These are phyloP conservation scores for Echria macrotheca DNA, from an alignment of 495 filamentous ascomycete species.

Conservation along the genomic window DNA sequence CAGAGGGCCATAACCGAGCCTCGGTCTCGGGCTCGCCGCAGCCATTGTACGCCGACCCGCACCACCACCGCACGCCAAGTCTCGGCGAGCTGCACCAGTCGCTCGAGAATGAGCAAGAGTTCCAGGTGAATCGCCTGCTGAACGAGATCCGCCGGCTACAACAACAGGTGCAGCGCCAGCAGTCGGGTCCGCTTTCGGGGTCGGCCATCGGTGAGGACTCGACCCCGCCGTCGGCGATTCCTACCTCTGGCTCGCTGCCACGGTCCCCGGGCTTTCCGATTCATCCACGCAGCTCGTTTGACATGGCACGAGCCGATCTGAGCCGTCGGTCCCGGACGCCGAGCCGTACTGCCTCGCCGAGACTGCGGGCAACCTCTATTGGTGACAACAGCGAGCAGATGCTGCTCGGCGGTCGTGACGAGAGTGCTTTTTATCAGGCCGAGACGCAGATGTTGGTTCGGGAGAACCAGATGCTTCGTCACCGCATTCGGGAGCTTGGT, in stretches of 20 bases:
- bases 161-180: slow-evolving; percentile 61
- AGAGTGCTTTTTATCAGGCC: slow-evolving; percentile 84
- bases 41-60: slow-evolving; percentile 49
- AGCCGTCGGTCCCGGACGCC: slow-evolving; percentile 51
- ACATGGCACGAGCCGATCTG: slow-evolving; percentile 50
- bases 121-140: slow-evolving; percentile 88
- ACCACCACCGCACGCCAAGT: slow-evolving; percentile 64
- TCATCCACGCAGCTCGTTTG: slow-evolving; percentile 51
- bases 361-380: slow-evolving; percentile 50
- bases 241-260: slow-evolving; percentile 35
- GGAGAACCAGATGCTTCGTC: slow-evolving; percentile 90
- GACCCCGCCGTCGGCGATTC: slow-evolving; percentile 23
- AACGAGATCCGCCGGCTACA: slow-evolving; percentile 87
- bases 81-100: slow-evolving; percentile 95
- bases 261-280: slow-evolving; percentile 50
- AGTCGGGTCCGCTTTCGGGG: slow-evolving; percentile 36
- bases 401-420: slow-evolving; percentile 56
- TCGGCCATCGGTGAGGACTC: slow-evolving; percentile 56
- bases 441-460: slow-evolving; percentile 80
- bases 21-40: slow-evolving; percentile 54
- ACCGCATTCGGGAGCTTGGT: slow-evolving; percentile 80
- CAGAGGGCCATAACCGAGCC: slow-evolving; percentile 33
- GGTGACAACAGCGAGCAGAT: slow-evolving; percentile 44
- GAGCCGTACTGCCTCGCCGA: slow-evolving; percentile 51
- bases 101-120: slow-evolving; percentile 91